A percentile compares a stretch with the other conserved stretches of the same genome.
These are phyloP conservation scores for Heterobasidion occidentale DNA, from an alignment of 1,284 basidiomycete species.

Conservation along the genomic window DNA sequence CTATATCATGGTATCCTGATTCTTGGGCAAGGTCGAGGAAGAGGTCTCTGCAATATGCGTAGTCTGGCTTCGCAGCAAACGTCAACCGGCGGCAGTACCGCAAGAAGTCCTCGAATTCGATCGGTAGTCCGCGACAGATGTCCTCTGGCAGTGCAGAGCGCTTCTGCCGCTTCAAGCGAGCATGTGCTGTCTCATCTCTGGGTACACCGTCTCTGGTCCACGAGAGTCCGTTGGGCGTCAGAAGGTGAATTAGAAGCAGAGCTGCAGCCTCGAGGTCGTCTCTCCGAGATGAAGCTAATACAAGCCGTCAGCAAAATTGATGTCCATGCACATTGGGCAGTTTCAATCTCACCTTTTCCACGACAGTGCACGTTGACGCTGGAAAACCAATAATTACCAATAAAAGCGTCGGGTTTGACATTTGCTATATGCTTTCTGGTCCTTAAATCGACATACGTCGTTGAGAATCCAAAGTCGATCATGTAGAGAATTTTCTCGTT, in stretches of 20 bases:
- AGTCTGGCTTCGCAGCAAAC: slow-evolving; percentile 62
- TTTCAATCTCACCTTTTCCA: slow-evolving; percentile 46
- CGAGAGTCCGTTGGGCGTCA: slow-evolving; percentile 64
- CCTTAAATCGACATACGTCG: slow-evolving; percentile 57
- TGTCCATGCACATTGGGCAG: neutral
- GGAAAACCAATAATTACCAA: slow-evolving; percentile 75
- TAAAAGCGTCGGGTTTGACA: slow-evolving; percentile 61
- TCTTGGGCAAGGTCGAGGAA: slow-evolving; percentile 54
- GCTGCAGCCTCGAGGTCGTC: slow-evolving; percentile 72
- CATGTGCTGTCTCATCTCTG: slow-evolving; percentile 54
- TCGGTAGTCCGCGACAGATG: slow-evolving; percentile 60
- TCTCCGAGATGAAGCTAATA: slow-evolving; percentile 51
- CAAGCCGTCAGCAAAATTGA: neutral
- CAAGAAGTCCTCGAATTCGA: slow-evolving; percentile 67
- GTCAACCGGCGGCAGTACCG: slow-evolving; percentile 58
- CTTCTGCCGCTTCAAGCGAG: slow-evolving; percentile 54
- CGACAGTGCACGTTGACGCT: slow-evolving; percentile 70
- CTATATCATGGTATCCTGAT: slow-evolving; percentile 45
- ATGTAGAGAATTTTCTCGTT: slow-evolving; percentile 60
- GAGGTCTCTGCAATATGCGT: slow-evolving; percentile 49
- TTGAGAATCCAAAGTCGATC: slow-evolving; percentile 80
- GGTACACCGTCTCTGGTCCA: slow-evolving; percentile 75
- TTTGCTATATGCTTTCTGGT: slow-evolving; percentile 63
- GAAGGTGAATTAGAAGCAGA: slow-evolving; percentile 69
- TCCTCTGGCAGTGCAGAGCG: slow-evolving; percentile 48